Evolutionary conservation across 1,284 basidiomycete species (phyloP).

Genomic region (Volvariella volvacea): DNA sequence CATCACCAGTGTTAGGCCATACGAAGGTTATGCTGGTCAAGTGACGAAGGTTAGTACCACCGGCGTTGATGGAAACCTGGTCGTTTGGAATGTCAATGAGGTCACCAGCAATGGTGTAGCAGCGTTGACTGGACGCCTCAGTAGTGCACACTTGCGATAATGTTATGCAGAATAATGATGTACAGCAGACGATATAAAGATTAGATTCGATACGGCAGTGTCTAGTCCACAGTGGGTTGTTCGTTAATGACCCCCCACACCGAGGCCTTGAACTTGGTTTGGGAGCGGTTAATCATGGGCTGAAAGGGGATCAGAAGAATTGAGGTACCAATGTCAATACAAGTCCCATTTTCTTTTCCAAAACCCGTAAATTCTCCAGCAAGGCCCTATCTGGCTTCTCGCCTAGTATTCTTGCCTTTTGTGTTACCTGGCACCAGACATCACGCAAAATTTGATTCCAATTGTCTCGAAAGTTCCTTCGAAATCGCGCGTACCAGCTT

Average conservation of each 20-base stretch:
- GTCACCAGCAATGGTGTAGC: conserved; percentile 27
- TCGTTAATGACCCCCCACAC: conserved; percentile 94
- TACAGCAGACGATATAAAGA: conserved; percentile 7
- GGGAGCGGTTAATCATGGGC: background rate
- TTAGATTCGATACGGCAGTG: background rate
- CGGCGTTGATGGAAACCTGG: conserved; percentile 93
- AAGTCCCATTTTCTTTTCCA: conserved; percentile 94
- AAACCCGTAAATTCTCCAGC: conserved; percentile 70
- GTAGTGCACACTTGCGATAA: conserved; percentile 43
- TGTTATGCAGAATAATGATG: conserved; percentile 2
- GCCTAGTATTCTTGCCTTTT: conserved; percentile 50
- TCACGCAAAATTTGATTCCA: background rate
- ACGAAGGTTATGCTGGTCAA: conserved; percentile 56
- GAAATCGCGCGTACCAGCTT: conserved; percentile 45
- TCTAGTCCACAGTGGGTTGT: conserved; percentile 35
- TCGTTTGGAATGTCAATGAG: conserved; percentile 80
- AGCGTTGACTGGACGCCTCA: conserved; percentile 37
- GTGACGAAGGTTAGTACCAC: conserved; percentile 82
- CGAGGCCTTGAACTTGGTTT: conserved; percentile 80
- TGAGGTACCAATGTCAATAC: conserved; percentile 77
- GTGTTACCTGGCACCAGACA: conserved; percentile 38
- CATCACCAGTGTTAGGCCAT: conserved; percentile 86
- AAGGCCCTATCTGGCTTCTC: conserved; percentile 72
- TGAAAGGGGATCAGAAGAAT: background rate
- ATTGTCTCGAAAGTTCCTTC: background rate